Base-by-base conservation (phyloP, 768 basidiomycete species). In the Glaciozyma antarctica region DNA sequence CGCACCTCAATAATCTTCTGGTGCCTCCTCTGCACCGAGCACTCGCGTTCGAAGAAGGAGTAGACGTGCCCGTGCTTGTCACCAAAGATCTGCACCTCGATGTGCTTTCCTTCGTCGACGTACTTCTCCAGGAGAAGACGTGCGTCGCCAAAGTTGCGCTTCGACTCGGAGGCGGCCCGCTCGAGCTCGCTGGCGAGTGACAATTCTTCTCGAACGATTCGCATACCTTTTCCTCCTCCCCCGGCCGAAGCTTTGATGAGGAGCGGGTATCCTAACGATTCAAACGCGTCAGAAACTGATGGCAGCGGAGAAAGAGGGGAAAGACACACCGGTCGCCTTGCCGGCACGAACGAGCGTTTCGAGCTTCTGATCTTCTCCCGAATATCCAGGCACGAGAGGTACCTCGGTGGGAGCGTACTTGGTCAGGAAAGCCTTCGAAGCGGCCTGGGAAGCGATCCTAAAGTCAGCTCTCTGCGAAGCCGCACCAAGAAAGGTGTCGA, bases 221-320 rank as follows among this genome's bases (percentile, higher is more conserved):
- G 78, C 70, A 86, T 79, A 6, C 85, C 85, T 81, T 85, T 83
- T 0, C 85, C 86, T 2, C 86, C 85, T 5, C 85, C 86, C 7
- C 85, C 85, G 0, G 83, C 84, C 1, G 83, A 85, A 1, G 85
- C 82, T 73, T 86, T 87, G 68, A 86, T 73, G 74, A 86, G 82
- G 8, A 87, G 78, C 0, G 85, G 86, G 66, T 78, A 85, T 1
- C 84, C 83, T 28, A 84, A 21, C 7, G 12, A 1, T 3, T 2
- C 5, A 21, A 48, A 17, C n/a, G 19, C 19, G 47, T 48, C 10
- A 48, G 47, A 7, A 19, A 3, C n/a, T 6, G 19, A 48, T 2
- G 19, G 9, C 7, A n/a, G 47, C 6, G 47, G 21, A 48, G n/a
- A 19, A 21, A 19, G 47, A 2, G 17, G 3, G 3, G 47, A 41